Percentiles rank a stretch among this genome's conserved stretches.
Evolutionary conservation across 2,329 filamentous ascomycete genomes (phyloP).

Genomic region (Trichoderma oligosporum): DNA sequence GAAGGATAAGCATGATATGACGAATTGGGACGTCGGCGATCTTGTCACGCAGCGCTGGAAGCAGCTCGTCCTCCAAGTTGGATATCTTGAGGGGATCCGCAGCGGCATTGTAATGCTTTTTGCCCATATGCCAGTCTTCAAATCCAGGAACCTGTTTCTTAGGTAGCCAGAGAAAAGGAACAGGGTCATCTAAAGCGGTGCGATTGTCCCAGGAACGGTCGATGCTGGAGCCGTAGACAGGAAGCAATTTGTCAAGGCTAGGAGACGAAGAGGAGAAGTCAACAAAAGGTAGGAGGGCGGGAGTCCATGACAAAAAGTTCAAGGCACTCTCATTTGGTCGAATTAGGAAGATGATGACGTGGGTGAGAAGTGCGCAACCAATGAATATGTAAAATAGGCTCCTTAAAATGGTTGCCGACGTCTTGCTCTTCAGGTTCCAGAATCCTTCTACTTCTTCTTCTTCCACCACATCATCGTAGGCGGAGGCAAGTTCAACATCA

Average conservation of each 20-base stretch:
- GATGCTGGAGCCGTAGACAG: conserved; percentile 21
- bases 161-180: conserved; percentile 24
- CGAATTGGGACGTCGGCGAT: conserved; percentile 36
- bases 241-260: conserved; percentile 2
- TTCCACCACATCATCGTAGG: neutral
- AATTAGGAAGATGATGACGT: conserved; percentile 25
- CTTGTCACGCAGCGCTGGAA: conserved; percentile 27
- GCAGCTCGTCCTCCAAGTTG: conserved; percentile 35
- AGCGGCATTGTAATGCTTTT: conserved; percentile 34
- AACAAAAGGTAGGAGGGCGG: conserved; percentile 33
- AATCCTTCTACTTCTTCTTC: conserved; percentile 9
- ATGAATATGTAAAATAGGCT: conserved; percentile 25
- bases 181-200: conserved; percentile 22
- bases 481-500: conserved; percentile 14
- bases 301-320: conserved; percentile 36
- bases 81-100: conserved; percentile 41
- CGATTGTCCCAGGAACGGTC: conserved; percentile 24
- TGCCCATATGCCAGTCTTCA: conserved; percentile 30
- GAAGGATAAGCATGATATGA: conserved; percentile 42
- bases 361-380: conserved; percentile 26
- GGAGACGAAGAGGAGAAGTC: conserved; percentile 34
- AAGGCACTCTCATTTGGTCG: conserved; percentile 34
- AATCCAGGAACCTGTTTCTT: conserved; percentile 19
- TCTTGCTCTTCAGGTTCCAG: neutral
- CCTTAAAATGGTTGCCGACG: neutral